These are phyloP conservation scores for Pseudonectria buxi DNA, from an alignment of 2,329 filamentous ascomycete genomes.

Conservation along the genomic window DNA sequence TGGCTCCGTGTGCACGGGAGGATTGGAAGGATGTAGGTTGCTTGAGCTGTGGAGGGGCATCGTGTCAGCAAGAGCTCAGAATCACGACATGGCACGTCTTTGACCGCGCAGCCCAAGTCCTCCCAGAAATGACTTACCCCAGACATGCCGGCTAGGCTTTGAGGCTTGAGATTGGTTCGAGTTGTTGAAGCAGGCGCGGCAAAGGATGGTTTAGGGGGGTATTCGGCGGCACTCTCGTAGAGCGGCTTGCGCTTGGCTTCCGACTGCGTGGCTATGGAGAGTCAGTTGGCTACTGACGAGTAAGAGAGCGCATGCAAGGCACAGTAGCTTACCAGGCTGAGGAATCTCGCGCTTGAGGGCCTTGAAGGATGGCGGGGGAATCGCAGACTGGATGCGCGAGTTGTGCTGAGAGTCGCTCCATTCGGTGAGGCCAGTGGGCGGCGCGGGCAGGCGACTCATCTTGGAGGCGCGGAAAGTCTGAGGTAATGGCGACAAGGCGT, in stretches of 20 bases:
- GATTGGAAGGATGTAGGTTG: slow-evolving; percentile 24
- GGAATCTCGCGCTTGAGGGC: slow-evolving; percentile 46
- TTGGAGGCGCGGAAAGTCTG: slow-evolving; percentile 25
- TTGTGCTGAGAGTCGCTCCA: slow-evolving; percentile 57
- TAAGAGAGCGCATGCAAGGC: neutral
- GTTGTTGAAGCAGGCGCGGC: slow-evolving; percentile 34
- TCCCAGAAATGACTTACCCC: slow-evolving; percentile 18
- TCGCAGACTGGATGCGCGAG: slow-evolving; percentile 38
- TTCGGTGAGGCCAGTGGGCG: slow-evolving; percentile 39
- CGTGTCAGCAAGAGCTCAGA: too few species aligned
- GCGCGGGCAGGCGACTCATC: slow-evolving; percentile 26
- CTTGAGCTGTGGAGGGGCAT: slow-evolving; percentile 24
- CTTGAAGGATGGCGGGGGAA: slow-evolving; percentile 32
- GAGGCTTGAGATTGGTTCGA: slow-evolving; percentile 39
- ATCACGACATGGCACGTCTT: too few species aligned
- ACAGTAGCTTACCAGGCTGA: slow-evolving; percentile 33
- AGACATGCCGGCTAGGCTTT: slow-evolving; percentile 29
- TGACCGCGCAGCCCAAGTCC: too few species aligned
- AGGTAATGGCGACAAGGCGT: too few species aligned
- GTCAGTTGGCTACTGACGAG: slow-evolving; percentile 14
- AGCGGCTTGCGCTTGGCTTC: slow-evolving; percentile 56
- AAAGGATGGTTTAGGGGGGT: slow-evolving; percentile 32
- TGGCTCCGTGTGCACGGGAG: slow-evolving; percentile 33
- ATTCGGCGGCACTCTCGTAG: slow-evolving; percentile 48
- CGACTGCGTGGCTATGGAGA: slow-evolving; percentile 41